Evolutionary conservation across 176 grass and related monocot genomes (phyloP).

Genomic region (Ampelocalamus luodianensis): DNA sequence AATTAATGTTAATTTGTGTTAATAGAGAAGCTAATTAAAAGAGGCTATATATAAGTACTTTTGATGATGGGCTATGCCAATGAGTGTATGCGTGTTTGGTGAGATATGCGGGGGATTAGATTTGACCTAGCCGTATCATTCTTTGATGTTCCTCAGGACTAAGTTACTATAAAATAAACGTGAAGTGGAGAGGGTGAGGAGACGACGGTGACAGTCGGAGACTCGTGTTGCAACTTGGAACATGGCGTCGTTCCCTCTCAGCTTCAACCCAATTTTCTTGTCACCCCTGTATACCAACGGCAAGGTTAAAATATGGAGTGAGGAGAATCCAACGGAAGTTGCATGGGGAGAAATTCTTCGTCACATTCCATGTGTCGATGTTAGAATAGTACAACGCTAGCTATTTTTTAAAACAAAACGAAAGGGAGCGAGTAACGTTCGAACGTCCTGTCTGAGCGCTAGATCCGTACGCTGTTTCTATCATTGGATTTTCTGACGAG

Average conservation of each 20-base stretch:
- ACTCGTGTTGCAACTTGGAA: conserved; percentile 29
- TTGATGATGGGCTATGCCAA: conserved; percentile 37
- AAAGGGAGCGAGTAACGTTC: no score
- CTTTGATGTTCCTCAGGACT: conserved; percentile 13
- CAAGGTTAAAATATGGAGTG: conserved; percentile 33
- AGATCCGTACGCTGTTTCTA: no score
- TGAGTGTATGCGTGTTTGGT: conserved; percentile 45
- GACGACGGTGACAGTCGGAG: conserved; percentile 45
- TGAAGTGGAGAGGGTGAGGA: conserved; percentile 43
- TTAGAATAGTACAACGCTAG: not conserved
- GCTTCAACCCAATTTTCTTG: conserved; percentile 21
- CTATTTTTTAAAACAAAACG: not conserved
- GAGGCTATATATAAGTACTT: not conserved
- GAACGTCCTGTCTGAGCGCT: no score
- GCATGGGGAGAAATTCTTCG: not conserved
- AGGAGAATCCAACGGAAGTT: not conserved
- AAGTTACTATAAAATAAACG: conserved; percentile 35
- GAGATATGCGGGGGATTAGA: conserved; percentile 53
- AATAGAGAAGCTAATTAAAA: not conserved
- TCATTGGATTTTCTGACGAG: no score
- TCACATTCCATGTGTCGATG: conserved; percentile 18
- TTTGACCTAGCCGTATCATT: conserved; percentile 56
- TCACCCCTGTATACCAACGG: conserved; percentile 1
- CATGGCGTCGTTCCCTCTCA: not conserved
- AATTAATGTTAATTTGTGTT: not conserved